Percentiles rank a stretch among this genome's conserved stretches.
These are phyloP conservation scores for Aspergillus sp. DNA, from an alignment of 2,329 filamentous ascomycete genomes.

Conservation along the genomic window DNA sequence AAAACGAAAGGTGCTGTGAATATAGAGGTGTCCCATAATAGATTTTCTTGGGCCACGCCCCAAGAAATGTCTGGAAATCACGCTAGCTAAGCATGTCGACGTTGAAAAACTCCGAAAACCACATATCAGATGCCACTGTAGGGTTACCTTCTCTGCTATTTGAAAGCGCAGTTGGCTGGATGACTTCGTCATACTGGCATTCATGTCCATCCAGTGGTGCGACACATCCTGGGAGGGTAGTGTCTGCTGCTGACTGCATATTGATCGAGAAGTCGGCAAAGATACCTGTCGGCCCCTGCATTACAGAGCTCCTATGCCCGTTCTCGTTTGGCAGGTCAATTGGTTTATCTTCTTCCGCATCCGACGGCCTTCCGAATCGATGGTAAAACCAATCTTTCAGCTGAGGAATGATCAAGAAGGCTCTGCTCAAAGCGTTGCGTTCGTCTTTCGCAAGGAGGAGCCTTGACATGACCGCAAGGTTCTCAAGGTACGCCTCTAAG, in stretches of 20 bases:
- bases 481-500: slow-evolving; percentile 1
- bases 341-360: too few species aligned
- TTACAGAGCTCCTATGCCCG: neutral
- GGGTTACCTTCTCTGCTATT: neutral
- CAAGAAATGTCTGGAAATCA: too few species aligned
- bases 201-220: neutral
- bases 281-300: too few species aligned
- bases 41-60: too few species aligned
- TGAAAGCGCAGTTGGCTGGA: neutral
- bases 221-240: neutral
- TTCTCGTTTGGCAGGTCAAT: neutral
- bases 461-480: neutral
- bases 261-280: too few species aligned
- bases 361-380: neutral
- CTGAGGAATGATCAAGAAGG: slow-evolving; percentile 4
- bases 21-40: neutral
- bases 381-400: neutral
- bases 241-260: too few species aligned
- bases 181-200: neutral
- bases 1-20: neutral
- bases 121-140: neutral
- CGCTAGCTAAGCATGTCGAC: slow-evolving; percentile 5
- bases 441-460: neutral
- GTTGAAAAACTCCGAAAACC: slow-evolving; percentile 10
- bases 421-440: slow-evolving; percentile 4